A percentile compares a stretch with the other conserved stretches of the same genome.
These are phyloP conservation scores for Penicillium bovifimosum DNA, from an alignment of 495 filamentous ascomycete genomes.

Conservation along the genomic window DNA sequence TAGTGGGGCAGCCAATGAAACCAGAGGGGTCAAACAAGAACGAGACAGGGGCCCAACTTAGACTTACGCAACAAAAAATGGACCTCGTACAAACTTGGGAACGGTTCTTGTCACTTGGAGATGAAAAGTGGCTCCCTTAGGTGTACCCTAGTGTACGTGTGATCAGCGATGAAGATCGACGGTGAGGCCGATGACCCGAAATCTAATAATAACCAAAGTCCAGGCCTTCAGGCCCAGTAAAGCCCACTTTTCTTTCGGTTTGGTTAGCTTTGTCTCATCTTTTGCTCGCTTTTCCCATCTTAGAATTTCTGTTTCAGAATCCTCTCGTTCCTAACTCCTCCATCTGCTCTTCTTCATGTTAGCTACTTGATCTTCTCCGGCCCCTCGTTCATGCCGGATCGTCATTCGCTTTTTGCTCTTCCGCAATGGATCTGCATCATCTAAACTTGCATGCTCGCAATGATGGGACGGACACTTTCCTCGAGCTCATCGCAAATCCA, in stretches of 20 bases:
- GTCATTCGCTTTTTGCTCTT: slow-evolving; percentile 6
- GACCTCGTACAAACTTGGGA: neutral
- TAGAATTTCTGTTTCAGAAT: neutral
- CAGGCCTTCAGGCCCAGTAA: neutral
- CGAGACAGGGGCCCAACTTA: neutral
- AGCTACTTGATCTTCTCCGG: neutral
- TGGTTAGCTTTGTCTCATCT: slow-evolving; percentile 1
- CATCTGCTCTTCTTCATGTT: neutral
- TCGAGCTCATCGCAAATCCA: slow-evolving; percentile 45
- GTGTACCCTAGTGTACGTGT: neutral
- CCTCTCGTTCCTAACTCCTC: neutral
- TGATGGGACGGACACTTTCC: slow-evolving; percentile 32
- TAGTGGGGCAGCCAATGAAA: neutral
- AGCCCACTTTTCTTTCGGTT: neutral
- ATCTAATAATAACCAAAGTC: slow-evolving; percentile 3
- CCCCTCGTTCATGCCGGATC: slow-evolving; percentile 23
- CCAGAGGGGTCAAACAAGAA: neutral
- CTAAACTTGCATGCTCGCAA: slow-evolving; percentile 18
- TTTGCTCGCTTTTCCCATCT: neutral
- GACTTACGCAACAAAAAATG: neutral
- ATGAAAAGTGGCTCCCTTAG: slow-evolving; percentile 1
- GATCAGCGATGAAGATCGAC: neutral
- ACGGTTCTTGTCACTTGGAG: neutral
- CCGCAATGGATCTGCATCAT: slow-evolving; percentile 30
- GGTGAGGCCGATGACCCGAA: neutral